Conservation (phyloP, 768 basidiomycete genomes). For the Phallus indusiatus region DNA sequence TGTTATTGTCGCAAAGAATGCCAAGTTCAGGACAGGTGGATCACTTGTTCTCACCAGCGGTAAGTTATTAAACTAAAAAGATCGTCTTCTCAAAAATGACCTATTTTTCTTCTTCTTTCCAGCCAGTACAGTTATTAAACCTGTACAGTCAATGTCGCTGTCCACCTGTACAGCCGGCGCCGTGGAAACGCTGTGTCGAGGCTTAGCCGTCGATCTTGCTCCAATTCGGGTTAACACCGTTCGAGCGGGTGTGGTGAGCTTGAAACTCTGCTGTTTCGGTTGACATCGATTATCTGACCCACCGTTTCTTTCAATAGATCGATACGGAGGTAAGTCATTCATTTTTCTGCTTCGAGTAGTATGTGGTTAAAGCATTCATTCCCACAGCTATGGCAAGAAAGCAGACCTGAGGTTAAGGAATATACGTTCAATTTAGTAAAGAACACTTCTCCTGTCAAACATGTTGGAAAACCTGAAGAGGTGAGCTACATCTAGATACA, state of each 20-base stretch:
- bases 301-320: background rate
- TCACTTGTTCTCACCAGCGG: constrained; percentile 11
- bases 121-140: constrained; percentile 6
- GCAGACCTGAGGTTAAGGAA: background rate
- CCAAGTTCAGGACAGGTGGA: constrained; percentile 9
- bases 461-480: constrained; percentile 5
- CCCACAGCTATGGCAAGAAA: constrained; percentile 6
- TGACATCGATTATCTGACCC: background rate
- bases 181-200: constrained; percentile 10
- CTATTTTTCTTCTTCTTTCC: background rate
- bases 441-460: background rate
- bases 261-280: background rate
- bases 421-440: background rate
- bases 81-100: background rate
- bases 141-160: background rate
- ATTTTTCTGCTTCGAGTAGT: background rate
- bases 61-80: background rate
- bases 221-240: constrained; percentile 11
- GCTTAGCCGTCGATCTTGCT: constrained; percentile 11
- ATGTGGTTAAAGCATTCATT: no score
- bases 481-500: background rate
- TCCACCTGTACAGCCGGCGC: constrained; percentile 1
- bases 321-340: constrained; percentile 5
- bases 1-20: constrained; percentile 8
- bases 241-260: constrained; percentile 2